Evolutionary conservation across 148 eudicot genomes (phyloP), one percentile per base, ranked within the genome.

Genomic region (Salicornia ramosissima): DNA sequence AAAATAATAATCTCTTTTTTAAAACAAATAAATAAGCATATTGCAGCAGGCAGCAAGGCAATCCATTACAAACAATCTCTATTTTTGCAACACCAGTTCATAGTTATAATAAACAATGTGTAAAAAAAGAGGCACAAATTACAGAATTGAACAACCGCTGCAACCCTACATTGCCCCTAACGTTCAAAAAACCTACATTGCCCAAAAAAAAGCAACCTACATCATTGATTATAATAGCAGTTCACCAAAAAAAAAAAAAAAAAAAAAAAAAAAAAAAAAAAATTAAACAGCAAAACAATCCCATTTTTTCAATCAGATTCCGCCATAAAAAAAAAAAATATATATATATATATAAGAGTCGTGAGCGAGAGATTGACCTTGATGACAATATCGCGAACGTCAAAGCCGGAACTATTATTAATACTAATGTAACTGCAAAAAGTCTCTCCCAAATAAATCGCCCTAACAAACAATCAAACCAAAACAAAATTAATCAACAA

Each of bases 371-470:
- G 49, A 66, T 61, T 75, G 47, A 94, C 98, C 99, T 94, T 94
- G 67, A 94, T 90, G 26, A 83, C 78, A 50, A 94, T 60, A 50
- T 90, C 99, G 43, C 91, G 82, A 24, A 83, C 97, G 72, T 94
- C 97, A 67, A 84, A 88, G 70, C 46, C 83, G 11, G 99, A 94
- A 71, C 99, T 94, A 74, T 94, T 94, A 76, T 90, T 94, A 70
- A 94, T 89, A 69, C 99, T 94, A 42, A 94, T 82, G 70, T 94
- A 94, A 65, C 99, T 94, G 85, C 97, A 89, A 74, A 94, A 94
- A 5, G 99, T 94, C 89, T 94, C 99, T 50, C 99, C 99, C 69
- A 94, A 79, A 83, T 94, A 90, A 67, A 94, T 94, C 39, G 99
- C 99, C 85, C 97, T 91, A 69, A 33, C 59, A 71, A 70, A 47